Conservation (phyloP, 176 grass and related monocot genomes). For the Juncus effusus region DNA sequence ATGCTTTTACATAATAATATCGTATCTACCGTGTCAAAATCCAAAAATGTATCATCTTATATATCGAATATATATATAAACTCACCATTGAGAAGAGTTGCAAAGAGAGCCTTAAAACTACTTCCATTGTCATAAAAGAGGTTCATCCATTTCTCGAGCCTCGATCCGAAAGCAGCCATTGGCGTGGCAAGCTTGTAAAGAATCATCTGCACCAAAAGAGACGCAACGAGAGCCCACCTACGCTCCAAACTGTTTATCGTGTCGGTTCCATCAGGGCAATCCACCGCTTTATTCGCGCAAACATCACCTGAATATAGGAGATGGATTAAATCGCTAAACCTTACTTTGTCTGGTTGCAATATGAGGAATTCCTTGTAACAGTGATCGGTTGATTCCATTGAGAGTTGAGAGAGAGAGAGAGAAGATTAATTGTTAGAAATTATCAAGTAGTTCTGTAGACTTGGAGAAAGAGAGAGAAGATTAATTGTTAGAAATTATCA, state of each 20-base stretch:
- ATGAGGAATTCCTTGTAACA: slow-evolving; percentile 45
- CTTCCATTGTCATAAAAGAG: slow-evolving; percentile 53
- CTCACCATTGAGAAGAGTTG: slow-evolving; percentile 46
- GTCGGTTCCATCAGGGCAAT: slow-evolving; percentile 42
- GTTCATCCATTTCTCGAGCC: slow-evolving; percentile 67
- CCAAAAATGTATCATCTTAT: no score
- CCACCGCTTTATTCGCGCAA: slow-evolving; percentile 37
- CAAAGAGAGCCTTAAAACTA: slow-evolving; percentile 32
- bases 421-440: not conserved
- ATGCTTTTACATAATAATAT: no score
- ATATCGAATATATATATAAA: not conserved
- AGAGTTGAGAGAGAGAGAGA: not conserved
- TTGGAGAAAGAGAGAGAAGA: not conserved
- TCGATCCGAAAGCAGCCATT: slow-evolving; percentile 43
- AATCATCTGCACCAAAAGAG: slow-evolving; percentile 53
- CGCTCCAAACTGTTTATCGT: slow-evolving; percentile 30
- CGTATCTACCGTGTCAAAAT: no score
- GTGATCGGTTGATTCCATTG: not conserved
- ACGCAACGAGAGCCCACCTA: slow-evolving; percentile 54
- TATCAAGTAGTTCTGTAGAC: not conserved
- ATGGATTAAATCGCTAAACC: slow-evolving; percentile 32
- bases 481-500: slow-evolving; percentile 7
- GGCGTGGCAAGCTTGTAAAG: slow-evolving; percentile 48
- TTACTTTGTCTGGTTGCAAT: slow-evolving; percentile 48
- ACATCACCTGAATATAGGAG: slow-evolving; percentile 49